A percentile compares a stretch with the other conserved stretches of the same genome.
phyloP scores from a whole-genome alignment of 2,329 filamentous ascomycete genomes.

The Alternaria rosae region DNA sequence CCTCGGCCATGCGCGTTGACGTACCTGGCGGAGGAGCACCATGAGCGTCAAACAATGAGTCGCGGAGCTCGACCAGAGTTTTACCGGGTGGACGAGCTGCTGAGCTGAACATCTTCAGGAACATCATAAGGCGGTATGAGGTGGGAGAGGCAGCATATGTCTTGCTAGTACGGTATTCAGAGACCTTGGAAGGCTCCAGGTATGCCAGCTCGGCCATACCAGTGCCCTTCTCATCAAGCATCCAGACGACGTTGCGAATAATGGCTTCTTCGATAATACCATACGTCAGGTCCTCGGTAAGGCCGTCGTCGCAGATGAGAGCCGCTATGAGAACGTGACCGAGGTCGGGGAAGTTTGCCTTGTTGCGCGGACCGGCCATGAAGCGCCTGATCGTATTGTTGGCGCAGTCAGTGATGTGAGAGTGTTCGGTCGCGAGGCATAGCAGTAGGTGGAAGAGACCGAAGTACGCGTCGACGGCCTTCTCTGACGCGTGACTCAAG shows the following conservation, averaged over 20 bases:
- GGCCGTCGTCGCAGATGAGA: conserved; percentile 55
- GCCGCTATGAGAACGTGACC: conserved; percentile 59
- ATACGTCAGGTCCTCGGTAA: conserved; percentile 52
- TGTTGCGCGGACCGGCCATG: conserved; percentile 50
- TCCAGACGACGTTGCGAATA: conserved; percentile 61
- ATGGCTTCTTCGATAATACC: conserved; percentile 59
- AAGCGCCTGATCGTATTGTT: conserved; percentile 54
- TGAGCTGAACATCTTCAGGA: conserved; percentile 59
- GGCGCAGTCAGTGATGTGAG: conserved; percentile 54
- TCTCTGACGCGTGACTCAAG: conserved; percentile 59
- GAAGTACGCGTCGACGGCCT: conserved; percentile 63
- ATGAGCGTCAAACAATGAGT: conserved; percentile 58
- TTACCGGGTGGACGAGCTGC: conserved; percentile 52
- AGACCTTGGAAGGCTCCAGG: conserved; percentile 53
- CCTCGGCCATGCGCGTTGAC: conserved; percentile 52
- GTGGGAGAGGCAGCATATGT: conserved; percentile 58
- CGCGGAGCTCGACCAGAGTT: conserved; percentile 51
- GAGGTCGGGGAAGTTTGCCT: conserved; percentile 56
- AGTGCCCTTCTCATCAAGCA: conserved; percentile 52
- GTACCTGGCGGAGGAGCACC: conserved; percentile 59
- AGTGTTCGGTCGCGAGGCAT: conserved; percentile 54
- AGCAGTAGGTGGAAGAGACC: conserved; percentile 61
- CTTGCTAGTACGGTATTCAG: conserved; percentile 56
- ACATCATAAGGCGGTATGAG: conserved; percentile 62
- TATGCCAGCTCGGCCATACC: conserved; percentile 56